Percentiles rank a stretch among this genome's conserved stretches.
phyloP scores from a whole-genome alignment of 1,139 yeast genomes.

The Yamadazyma pseudoaaseri region DNA sequence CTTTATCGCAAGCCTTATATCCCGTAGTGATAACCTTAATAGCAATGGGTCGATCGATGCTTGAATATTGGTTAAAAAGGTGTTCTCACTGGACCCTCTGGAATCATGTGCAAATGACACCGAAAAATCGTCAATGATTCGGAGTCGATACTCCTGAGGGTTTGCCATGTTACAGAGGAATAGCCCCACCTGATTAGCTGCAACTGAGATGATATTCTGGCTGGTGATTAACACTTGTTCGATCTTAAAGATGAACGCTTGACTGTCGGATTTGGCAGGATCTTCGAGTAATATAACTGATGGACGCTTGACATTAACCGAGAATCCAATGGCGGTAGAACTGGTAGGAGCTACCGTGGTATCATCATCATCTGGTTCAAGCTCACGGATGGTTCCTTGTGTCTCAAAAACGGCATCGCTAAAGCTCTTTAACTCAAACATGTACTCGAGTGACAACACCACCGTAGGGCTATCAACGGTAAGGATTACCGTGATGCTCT shows the following conservation, averaged over 20 bases:
- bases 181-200: slow-evolving; percentile 83
- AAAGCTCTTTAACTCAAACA: slow-evolving; percentile 73
- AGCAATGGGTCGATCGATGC: slow-evolving; percentile 79
- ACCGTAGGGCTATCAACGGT: slow-evolving; percentile 80
- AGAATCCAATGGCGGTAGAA: slow-evolving; percentile 41
- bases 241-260: slow-evolving; percentile 87
- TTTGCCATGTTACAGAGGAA: slow-evolving; percentile 76
- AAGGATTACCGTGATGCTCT: slow-evolving; percentile 50
- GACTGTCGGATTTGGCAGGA: slow-evolving; percentile 65
- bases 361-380: slow-evolving; percentile 11
- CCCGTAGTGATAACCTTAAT: slow-evolving; percentile 80
- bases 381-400: slow-evolving; percentile 19
- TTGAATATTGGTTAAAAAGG: slow-evolving; percentile 61
- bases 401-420: slow-evolving; percentile 42
- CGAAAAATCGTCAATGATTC: slow-evolving; percentile 89
- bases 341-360: background rate
- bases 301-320: slow-evolving; percentile 74
- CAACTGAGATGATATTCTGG: slow-evolving; percentile 62
- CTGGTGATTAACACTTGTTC: slow-evolving; percentile 75
- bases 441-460: slow-evolving; percentile 80
- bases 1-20: slow-evolving; percentile 73
- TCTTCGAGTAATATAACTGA: slow-evolving; percentile 81
- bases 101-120: slow-evolving; percentile 72
- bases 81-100: slow-evolving; percentile 59
- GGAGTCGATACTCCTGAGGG: slow-evolving; percentile 55